A percentile compares a stretch with the other conserved stretches of the same genome.
These are phyloP conservation scores for Fraxinus nigra DNA, from an alignment of 305 asterid genomes.

Conservation along the genomic window DNA sequence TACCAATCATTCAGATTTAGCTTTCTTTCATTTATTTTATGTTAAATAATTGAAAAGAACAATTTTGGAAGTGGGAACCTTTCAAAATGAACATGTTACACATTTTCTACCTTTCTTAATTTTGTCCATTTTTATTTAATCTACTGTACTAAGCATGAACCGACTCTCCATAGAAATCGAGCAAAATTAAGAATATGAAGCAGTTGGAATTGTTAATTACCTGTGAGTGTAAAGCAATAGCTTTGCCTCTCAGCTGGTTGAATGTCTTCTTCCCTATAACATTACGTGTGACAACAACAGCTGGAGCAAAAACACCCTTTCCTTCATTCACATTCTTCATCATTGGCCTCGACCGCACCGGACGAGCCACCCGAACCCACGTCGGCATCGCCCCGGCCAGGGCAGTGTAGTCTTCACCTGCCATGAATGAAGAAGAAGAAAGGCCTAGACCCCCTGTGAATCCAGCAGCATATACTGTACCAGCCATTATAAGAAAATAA, in stretches of 20 bases:
- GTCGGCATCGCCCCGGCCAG: slow-evolving; percentile 39
- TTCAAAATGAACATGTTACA: neutral
- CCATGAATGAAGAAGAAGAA: slow-evolving; percentile 25
- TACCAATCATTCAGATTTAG: neutral
- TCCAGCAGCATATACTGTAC: slow-evolving; percentile 57
- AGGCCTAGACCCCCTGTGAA: slow-evolving; percentile 62
- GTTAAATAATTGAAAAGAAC: too few species aligned
- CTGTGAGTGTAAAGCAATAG: slow-evolving; percentile 95
- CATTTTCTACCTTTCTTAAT: neutral
- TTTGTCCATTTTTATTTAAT: neutral
- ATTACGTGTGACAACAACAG: slow-evolving; percentile 58
- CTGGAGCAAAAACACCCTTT: slow-evolving; percentile 81
- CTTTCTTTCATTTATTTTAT: neutral
- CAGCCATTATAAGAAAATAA: slow-evolving; percentile 29
- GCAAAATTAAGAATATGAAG: neutral
- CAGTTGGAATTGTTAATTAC: slow-evolving; percentile 24
- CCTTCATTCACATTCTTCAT: slow-evolving; percentile 75
- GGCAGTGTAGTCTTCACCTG: slow-evolving; percentile 52
- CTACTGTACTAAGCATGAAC: neutral
- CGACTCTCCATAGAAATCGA: neutral
- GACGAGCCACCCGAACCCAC: slow-evolving; percentile 38
- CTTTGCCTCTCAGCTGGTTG: slow-evolving; percentile 89
- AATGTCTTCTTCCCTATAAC: slow-evolving; percentile 80
- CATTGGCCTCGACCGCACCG: slow-evolving; percentile 61
- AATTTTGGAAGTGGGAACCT: neutral